A percentile compares a stretch with the other conserved stretches of the same genome.
These are phyloP conservation scores for Knufia fluminis DNA, from an alignment of 2,329 filamentous ascomycete species.

Conservation along the genomic window DNA sequence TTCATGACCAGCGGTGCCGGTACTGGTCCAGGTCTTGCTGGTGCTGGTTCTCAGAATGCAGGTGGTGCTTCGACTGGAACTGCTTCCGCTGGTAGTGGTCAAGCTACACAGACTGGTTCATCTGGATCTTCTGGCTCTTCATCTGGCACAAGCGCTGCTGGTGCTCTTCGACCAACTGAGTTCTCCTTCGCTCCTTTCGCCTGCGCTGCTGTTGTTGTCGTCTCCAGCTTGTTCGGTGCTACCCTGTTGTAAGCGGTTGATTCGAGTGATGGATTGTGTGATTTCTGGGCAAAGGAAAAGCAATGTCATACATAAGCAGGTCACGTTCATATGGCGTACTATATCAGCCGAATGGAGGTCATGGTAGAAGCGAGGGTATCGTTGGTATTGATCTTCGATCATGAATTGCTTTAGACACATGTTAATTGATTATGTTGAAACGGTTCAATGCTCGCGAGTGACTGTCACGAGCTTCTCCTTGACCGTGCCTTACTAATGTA, in stretches of 20 bases:
- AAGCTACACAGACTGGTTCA: slow-evolving; percentile 25
- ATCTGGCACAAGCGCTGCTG: slow-evolving; percentile 31
- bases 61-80: slow-evolving; percentile 42
- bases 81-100: slow-evolving; percentile 42
- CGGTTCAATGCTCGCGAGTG: too few relatives aligned
- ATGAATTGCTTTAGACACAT: neutral
- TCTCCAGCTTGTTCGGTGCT: slow-evolving; percentile 48
- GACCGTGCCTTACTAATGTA: too few relatives aligned
- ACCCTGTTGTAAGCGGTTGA: slow-evolving; percentile 29
- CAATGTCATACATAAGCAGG: neutral
- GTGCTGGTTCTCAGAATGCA: slow-evolving; percentile 47
- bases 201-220: slow-evolving; percentile 42
- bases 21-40: slow-evolving; percentile 46
- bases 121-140: slow-evolving; percentile 21
- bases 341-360: neutral
- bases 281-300: neutral
- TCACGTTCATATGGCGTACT: neutral
- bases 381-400: neutral
- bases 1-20: slow-evolving; percentile 53
- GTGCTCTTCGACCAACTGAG: slow-evolving; percentile 35
- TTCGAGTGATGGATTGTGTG: neutral
- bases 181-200: slow-evolving; percentile 43
- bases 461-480: too few relatives aligned
- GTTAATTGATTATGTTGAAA: neutral
- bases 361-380: neutral